phyloP scores from a whole-genome alignment of 495 filamentous ascomycete species.

The Aspergillus saccharolyticus region DNA sequence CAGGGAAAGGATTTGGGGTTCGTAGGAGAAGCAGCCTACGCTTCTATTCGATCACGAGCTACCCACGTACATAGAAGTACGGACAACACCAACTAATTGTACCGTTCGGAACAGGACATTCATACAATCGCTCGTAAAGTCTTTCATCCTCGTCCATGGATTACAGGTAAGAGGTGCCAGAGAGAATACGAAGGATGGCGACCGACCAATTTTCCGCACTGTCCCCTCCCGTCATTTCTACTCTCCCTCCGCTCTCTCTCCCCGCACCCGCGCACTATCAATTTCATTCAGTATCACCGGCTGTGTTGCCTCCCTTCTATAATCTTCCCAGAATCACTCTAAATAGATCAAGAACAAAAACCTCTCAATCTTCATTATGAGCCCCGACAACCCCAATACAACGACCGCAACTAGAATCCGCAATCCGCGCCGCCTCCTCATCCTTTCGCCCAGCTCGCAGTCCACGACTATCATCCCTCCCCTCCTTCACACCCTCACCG shows the following conservation, averaged over 20 bases:
- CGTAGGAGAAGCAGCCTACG: not conserved
- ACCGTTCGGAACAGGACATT: not conserved
- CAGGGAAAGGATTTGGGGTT: not conserved
- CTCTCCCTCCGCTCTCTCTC: not conserved
- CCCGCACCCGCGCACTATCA: not conserved
- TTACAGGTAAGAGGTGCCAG: not conserved
- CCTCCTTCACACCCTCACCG: conserved; percentile 38
- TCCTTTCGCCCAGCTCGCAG: conserved; percentile 41
- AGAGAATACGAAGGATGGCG: not conserved
- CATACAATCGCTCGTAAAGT: not conserved
- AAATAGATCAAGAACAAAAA: not conserved
- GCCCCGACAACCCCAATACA: not conserved
- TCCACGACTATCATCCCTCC: conserved; percentile 36
- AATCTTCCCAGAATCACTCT: not conserved
- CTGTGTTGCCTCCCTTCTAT: not conserved
- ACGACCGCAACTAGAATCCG: conserved; percentile 14
- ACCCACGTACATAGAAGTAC: not conserved
- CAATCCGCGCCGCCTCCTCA: conserved; percentile 53
- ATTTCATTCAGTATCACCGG: not conserved
- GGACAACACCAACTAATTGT: not conserved
- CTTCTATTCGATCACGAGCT: not conserved
- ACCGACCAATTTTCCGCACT: not conserved
- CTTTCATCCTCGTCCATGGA: not conserved
- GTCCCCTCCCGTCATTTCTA: not conserved
- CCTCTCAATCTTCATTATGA: not conserved